phyloP scores from a whole-genome alignment of 805 yeast species.

The Nematodospora valgi region DNA sequence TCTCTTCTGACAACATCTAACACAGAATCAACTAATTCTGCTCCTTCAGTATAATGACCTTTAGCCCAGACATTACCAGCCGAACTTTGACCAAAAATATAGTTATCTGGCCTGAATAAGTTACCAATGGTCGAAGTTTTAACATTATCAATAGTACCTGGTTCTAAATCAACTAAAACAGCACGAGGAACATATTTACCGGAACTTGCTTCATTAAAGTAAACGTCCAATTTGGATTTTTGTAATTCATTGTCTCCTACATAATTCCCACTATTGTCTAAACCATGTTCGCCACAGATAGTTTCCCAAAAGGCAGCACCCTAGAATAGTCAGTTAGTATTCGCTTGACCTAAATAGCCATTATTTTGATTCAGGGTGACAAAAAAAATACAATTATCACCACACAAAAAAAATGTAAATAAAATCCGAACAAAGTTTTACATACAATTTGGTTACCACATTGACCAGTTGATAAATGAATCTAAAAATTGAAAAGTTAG shows the following conservation, averaged over 20 bases:
- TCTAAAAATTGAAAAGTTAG: slow-evolving; percentile 41
- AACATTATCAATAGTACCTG: slow-evolving; percentile 88
- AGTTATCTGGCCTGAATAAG: slow-evolving; percentile 89
- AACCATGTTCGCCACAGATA: slow-evolving; percentile 83
- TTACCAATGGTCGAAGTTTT: slow-evolving; percentile 78
- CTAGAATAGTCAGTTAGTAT: slow-evolving; percentile 30
- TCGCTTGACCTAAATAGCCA: neutral
- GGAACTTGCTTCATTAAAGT: slow-evolving; percentile 81
- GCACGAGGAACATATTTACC: slow-evolving; percentile 94
- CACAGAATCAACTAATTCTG: slow-evolving; percentile 87
- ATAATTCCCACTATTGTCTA: slow-evolving; percentile 71
- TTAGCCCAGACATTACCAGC: slow-evolving; percentile 98
- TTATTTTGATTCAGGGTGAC: slow-evolving; percentile 4
- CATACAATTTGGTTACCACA: slow-evolving; percentile 96
- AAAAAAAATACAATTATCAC: slow-evolving; percentile 1
- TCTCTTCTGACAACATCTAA: slow-evolving; percentile 89
- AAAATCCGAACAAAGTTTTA: slow-evolving; percentile 14
- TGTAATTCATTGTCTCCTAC: slow-evolving; percentile 48
- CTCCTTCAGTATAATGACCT: slow-evolving; percentile 96
- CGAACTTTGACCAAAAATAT: slow-evolving; percentile 83
- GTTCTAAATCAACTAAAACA: slow-evolving; percentile 88
- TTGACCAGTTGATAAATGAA: slow-evolving; percentile 96
- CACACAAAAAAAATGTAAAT: too few relatives aligned
- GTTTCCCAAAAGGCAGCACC: slow-evolving; percentile 96
- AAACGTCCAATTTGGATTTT: slow-evolving; percentile 66